phyloP scores from a whole-genome alignment of 371 early-diverging fungal genomes.

The Dipsacomyces acuminosporus region DNA sequence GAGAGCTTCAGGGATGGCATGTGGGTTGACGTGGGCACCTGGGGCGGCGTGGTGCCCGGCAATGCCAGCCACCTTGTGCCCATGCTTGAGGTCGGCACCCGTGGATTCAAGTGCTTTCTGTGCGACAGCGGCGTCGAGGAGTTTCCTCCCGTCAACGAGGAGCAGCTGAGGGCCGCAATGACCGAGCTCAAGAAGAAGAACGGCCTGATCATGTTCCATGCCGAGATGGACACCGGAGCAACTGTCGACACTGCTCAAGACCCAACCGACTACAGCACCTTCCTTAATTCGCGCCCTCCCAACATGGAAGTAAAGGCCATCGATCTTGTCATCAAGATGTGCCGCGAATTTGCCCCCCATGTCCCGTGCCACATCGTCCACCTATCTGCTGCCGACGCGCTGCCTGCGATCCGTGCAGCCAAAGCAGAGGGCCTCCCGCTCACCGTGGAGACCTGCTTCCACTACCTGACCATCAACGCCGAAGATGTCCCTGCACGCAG shows the following conservation, averaged over 20 bases:
- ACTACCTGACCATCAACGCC: constrained; percentile 66
- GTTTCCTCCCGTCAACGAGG: constrained; percentile 73
- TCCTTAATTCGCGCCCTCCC: constrained; percentile 67
- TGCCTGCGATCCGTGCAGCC: constrained; percentile 68
- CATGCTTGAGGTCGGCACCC: constrained; percentile 63
- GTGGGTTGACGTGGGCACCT: constrained; percentile 76
- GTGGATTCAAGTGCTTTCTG: constrained; percentile 81
- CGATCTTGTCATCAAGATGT: constrained; percentile 63
- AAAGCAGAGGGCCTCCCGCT: constrained; percentile 64
- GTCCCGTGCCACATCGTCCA: constrained; percentile 79
- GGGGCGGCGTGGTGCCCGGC: constrained; percentile 75
- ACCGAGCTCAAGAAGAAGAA: constrained; percentile 49
- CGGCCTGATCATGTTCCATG: constrained; percentile 70
- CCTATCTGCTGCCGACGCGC: constrained; percentile 67
- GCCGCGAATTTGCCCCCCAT: constrained; percentile 59
- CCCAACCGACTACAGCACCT: constrained; percentile 58
- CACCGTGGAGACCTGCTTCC: constrained; percentile 80
- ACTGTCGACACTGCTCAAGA: constrained; percentile 39
- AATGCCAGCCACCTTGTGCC: constrained; percentile 59
- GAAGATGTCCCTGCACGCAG: constrained; percentile 68
- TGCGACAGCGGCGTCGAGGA: constrained; percentile 82
- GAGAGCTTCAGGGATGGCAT: constrained; percentile 62
- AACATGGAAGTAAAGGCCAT: constrained; percentile 67
- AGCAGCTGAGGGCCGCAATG: constrained; percentile 64
- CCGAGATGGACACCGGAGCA: constrained; percentile 60